Conservation (phyloP, 352 stramenopile species). For the Pythium oligandrum region DNA sequence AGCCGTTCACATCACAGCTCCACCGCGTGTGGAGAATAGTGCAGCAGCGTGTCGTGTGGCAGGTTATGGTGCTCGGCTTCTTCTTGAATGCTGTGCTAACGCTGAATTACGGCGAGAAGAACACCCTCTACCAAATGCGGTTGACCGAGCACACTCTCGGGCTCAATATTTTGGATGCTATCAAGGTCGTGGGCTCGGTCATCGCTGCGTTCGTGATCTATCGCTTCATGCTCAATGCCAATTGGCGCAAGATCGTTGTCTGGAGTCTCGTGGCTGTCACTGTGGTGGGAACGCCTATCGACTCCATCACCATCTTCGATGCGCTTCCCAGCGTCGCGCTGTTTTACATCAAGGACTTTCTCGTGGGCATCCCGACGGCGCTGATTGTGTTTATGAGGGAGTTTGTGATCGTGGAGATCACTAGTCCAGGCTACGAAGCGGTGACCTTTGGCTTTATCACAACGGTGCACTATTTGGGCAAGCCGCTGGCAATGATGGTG, state of each 20-base stretch:
- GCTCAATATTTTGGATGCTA: conserved; percentile 9
- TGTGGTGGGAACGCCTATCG: conserved; percentile 12
- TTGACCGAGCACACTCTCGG: too few species aligned
- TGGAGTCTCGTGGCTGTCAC: neutral
- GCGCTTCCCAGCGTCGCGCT: too few species aligned
- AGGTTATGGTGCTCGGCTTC: conserved; percentile 5
- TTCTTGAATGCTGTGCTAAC: neutral
- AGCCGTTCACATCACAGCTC: neutral
- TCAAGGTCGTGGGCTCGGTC: conserved; percentile 4
- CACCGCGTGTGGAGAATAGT: neutral
- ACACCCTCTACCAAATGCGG: too few species aligned
- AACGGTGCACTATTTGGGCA: neutral
- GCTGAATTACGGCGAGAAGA: too few species aligned
- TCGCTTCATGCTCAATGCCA: conserved; percentile 16
- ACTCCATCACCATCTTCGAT: conserved; percentile 5
- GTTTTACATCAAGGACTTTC: neutral
- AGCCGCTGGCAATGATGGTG: conserved; percentile 1
- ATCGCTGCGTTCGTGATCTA: conserved; percentile 8
- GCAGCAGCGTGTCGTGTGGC: conserved; percentile 1
- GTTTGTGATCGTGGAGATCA: conserved; percentile 3
- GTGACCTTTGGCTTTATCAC: conserved; percentile 3
- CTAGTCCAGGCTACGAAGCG: neutral
- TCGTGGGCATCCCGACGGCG: neutral
- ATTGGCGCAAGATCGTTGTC: conserved; percentile 14
- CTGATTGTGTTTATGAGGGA: neutral